These are phyloP conservation scores for Talaromyces pinophilus DNA, from an alignment of 2,329 filamentous ascomycete genomes.

Conservation along the genomic window DNA sequence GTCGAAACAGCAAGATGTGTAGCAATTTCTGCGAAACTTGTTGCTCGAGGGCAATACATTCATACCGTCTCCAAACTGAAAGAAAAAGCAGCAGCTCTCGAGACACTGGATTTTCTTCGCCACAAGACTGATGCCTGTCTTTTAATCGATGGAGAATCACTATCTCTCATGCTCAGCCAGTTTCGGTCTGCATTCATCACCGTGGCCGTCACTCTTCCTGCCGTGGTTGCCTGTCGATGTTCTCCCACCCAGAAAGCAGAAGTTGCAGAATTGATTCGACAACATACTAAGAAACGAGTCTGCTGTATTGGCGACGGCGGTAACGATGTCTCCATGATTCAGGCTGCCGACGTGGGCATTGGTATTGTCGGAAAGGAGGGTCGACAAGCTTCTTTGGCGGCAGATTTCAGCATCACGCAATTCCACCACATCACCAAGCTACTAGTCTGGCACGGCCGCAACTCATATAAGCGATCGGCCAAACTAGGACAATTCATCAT, in stretches of 20 bases:
- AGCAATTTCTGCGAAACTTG: constrained; percentile 90
- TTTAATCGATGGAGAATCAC: constrained; percentile 90
- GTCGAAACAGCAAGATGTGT: constrained; percentile 97
- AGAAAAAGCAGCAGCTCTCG: constrained; percentile 79
- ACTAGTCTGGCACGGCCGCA: constrained; percentile 97
- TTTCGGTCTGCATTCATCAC: constrained; percentile 85
- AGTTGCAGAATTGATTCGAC: constrained; percentile 83
- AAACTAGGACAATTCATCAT: constrained; percentile 98
- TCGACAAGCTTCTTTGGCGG: constrained; percentile 87
- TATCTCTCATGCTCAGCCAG: constrained; percentile 78
- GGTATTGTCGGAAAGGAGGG: constrained; percentile 98
- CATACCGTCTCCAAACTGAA: constrained; percentile 87
- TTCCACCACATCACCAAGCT: constrained; percentile 95
- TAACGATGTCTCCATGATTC: constrained; percentile 99
- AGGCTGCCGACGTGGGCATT: constrained; percentile 95
- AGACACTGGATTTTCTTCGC: constrained; percentile 83
- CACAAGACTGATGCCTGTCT: constrained; percentile 84
- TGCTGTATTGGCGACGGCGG: constrained; percentile 98
- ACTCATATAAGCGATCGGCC: constrained; percentile 92
- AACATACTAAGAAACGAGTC: constrained; percentile 89
- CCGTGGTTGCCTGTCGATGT: constrained; percentile 94
- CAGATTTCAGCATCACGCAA: constrained; percentile 94
- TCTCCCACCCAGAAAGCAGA: constrained; percentile 97
- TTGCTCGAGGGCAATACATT: constrained; percentile 90
- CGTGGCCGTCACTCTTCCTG: constrained; percentile 80